A percentile compares a stretch with the other conserved stretches of the same genome.
These are phyloP conservation scores for Sordariomycetes sp. DNA, from an alignment of 2,329 filamentous ascomycete genomes.

Conservation along the genomic window DNA sequence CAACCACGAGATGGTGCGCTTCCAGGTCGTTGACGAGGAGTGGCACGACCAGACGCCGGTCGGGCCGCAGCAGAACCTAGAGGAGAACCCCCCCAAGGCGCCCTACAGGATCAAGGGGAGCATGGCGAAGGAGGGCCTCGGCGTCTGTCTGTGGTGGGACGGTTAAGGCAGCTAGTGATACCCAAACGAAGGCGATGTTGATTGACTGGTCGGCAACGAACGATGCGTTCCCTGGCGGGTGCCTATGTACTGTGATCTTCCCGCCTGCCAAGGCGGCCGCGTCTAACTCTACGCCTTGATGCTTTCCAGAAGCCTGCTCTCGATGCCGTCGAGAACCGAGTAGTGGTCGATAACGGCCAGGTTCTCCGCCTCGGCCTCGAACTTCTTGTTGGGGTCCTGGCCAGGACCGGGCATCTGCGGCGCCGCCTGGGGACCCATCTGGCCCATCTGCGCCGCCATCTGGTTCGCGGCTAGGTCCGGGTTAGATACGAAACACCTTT, in stretches of 20 bases:
- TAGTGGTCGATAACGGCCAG: slow-evolving; percentile 89
- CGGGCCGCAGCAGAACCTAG: slow-evolving; percentile 47
- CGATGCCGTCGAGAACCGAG: slow-evolving; percentile 79
- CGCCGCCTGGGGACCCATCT: slow-evolving; percentile 54
- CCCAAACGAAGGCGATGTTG: neutral
- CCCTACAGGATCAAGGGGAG: slow-evolving; percentile 58
- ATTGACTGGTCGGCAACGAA: neutral
- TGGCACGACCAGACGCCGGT: slow-evolving; percentile 82
- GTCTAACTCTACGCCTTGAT: neutral
- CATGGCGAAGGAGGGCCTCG: slow-evolving; percentile 50
- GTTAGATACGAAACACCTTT: slow-evolving; percentile 7
- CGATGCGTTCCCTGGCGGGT: neutral
- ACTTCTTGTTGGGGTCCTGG: slow-evolving; percentile 91
- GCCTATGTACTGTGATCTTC: neutral
- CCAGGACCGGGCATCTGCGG: slow-evolving; percentile 79
- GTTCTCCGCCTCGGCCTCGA: slow-evolving; percentile 86
- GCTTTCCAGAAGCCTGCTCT: slow-evolving; percentile 53
- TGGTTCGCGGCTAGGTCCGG: slow-evolving; percentile 64
- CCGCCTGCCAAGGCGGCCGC: neutral
- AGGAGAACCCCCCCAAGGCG: slow-evolving; percentile 48
- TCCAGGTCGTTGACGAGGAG: slow-evolving; percentile 74
- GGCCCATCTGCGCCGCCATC: slow-evolving; percentile 80
- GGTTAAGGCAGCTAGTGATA: neutral
- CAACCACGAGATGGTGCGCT: slow-evolving; percentile 74
- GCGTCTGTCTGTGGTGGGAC: slow-evolving; percentile 54